Percentiles rank a stretch among this genome's conserved stretches.
These are phyloP conservation scores for Paspalum notatum DNA, from an alignment of 176 grass and related monocot genomes.

Conservation along the genomic window DNA sequence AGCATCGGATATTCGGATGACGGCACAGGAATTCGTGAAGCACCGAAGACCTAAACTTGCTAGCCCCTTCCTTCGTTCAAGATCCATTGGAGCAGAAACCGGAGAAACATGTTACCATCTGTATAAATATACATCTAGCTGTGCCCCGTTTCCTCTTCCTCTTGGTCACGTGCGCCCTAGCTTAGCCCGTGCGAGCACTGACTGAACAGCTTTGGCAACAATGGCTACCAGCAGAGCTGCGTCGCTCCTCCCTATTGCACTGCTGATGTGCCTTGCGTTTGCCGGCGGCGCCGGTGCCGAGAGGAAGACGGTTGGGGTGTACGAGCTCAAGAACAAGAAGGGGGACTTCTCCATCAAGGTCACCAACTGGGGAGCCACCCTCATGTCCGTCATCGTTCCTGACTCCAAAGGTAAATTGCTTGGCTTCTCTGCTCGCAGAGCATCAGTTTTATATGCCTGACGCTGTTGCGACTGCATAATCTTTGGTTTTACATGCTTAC, in stretches of 20 bases:
- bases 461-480: constrained; percentile 6
- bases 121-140: neutral
- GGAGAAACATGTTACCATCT: neutral
- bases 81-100: neutral
- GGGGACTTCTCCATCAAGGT: constrained; percentile 79
- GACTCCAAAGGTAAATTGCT: constrained; percentile 63
- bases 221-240: constrained; percentile 56
- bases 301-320: constrained; percentile 62
- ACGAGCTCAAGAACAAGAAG: constrained; percentile 66
- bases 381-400: constrained; percentile 72
- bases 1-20: too few relatives aligned
- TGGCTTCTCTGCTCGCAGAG: neutral
- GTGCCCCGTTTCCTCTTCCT: neutral
- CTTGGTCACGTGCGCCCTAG: neutral
- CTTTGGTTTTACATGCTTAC: neutral
- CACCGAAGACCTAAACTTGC: neutral
- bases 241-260: constrained; percentile 7
- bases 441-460: neutral
- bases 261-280: constrained; percentile 42
- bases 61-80: neutral
- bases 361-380: constrained; percentile 84
- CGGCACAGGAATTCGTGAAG: neutral
- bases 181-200: neutral
- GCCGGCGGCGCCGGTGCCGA: constrained; percentile 26
- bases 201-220: neutral